phyloP scores from a whole-genome alignment of 2,329 filamentous ascomycete genomes.

The Aspergillus amoenus region DNA sequence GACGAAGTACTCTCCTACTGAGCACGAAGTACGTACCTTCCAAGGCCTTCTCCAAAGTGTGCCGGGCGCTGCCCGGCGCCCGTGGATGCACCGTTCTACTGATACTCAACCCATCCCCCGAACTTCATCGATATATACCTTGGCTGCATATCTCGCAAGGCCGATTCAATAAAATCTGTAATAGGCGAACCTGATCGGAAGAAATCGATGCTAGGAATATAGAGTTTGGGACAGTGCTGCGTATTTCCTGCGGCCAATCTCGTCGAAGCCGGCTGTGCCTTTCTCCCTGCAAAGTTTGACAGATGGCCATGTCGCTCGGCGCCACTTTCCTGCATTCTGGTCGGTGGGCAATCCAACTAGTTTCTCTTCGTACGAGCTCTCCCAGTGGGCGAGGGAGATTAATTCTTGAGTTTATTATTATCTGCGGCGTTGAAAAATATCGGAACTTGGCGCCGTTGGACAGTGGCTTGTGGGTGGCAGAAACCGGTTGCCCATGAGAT shows the following conservation, averaged over 20 bases:
- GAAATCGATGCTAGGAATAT: constrained; percentile 1
- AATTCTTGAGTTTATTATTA: neutral
- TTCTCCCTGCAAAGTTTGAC: constrained; percentile 11
- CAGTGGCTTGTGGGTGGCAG: constrained; percentile 3
- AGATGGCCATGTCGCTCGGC: constrained; percentile 11
- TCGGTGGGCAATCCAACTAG: neutral
- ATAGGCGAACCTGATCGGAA: neutral
- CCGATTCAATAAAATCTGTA: constrained; percentile 4
- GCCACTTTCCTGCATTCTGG: constrained; percentile 13
- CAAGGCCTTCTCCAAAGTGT: neutral
- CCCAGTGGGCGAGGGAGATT: constrained; percentile 6
- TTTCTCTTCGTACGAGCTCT: neutral
- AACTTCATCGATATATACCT: constrained; percentile 10
- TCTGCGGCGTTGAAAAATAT: constrained; percentile 12
- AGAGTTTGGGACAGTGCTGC: constrained; percentile 1
- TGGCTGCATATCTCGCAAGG: neutral
- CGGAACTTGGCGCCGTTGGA: neutral
- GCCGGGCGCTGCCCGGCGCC: neutral
- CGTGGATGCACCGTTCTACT: neutral
- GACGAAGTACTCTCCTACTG: neutral
- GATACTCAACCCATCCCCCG: constrained; percentile 6
- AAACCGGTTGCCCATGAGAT: constrained; percentile 4
- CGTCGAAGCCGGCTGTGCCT: neutral
- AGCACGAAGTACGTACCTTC: neutral
- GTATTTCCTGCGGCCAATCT: constrained; percentile 6